Evolutionary conservation across 2,329 filamentous ascomycete genomes (phyloP), one percentile per base, ranked within the genome.

Genomic region (Lachnellula hyalina): DNA sequence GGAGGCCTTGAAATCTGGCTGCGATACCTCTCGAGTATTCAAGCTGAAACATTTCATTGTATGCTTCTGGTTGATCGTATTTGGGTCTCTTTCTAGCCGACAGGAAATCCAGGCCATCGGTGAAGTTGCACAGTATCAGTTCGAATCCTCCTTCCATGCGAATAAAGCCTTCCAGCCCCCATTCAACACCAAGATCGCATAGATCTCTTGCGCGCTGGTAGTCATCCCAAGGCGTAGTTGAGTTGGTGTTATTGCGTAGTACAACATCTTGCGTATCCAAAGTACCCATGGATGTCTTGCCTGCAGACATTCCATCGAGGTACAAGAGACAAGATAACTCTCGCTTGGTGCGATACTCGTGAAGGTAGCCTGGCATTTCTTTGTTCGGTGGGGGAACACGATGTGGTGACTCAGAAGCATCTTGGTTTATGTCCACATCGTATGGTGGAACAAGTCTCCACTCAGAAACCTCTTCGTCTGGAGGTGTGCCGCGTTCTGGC

Each of bases 111-210:
- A 69, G 38, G 1, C 61, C 61, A 12, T 71, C 60, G 9, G 62
- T 60, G 46, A 90, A 89, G 51, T 84, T 73, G 66, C 86, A 90
- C 19, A 86, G 73, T 49, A 89, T 85, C 51, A 87, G 75, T 68
- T 90, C 86, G 60, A 89, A 89, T 0, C 86, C 86, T 17, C 78
- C 77, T 64, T 90, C 86, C 77, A 85, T 85, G 11, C 86, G 78
- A 2, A 89, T 69, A 21, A 88, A 73, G 0, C 83, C 84, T 62
- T 88, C 81, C n/a, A 87, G 74, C 9, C 80, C 80, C 84, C 67
- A 81, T 52, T 63, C 68, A 55, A 45, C 68, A 9, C 79, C 75
- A 9, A 86, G 61, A 0, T 75, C 68, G 67, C 87, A 90, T 1
- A 88, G 69, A 1, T 74, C 73, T 1, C 62, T 48, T 0, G 84